Evolutionary conservation across 345 rosid species (phyloP).

Genomic region (Passiflora organensis): DNA sequence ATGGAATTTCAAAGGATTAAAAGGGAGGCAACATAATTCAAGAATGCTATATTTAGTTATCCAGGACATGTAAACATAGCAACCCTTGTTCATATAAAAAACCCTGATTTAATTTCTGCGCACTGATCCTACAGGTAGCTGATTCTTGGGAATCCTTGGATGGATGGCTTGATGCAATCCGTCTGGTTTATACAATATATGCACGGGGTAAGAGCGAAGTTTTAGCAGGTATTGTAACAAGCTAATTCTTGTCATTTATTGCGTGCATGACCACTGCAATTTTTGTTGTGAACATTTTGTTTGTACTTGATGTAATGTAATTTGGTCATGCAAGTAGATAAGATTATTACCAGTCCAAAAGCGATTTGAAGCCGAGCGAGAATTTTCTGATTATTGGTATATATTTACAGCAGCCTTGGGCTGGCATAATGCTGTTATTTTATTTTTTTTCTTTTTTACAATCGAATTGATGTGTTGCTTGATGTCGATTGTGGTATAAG

Average conservation of each 20-base stretch:
- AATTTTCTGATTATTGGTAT: no score
- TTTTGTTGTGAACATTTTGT: background rate
- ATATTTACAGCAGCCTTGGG: no score
- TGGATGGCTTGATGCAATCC: conserved; percentile 96
- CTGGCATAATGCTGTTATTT: no score
- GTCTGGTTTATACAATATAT: conserved; percentile 80
- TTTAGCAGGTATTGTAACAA: conserved; percentile 81
- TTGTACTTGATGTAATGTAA: conserved; percentile 14
- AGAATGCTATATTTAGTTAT: no score
- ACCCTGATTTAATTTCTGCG: background rate
- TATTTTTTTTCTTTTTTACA: no score
- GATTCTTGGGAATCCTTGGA: conserved; percentile 93
- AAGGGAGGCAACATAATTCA: no score
- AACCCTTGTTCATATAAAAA: background rate
- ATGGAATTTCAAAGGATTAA: no score
- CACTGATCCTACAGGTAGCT: conserved; percentile 57
- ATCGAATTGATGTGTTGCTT: no score
- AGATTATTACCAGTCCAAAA: no score
- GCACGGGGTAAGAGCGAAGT: conserved; percentile 90
- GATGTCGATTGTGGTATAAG: no score
- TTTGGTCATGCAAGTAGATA: conserved; percentile 10
- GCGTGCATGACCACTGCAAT: conserved; percentile 7
- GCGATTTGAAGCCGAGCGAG: no score
- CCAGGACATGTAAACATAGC: no score
- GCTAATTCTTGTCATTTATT: conserved; percentile 28